These are phyloP conservation scores for Monosporascus sp. DNA, from an alignment of 2,329 filamentous ascomycete genomes.

Conservation along the genomic window DNA sequence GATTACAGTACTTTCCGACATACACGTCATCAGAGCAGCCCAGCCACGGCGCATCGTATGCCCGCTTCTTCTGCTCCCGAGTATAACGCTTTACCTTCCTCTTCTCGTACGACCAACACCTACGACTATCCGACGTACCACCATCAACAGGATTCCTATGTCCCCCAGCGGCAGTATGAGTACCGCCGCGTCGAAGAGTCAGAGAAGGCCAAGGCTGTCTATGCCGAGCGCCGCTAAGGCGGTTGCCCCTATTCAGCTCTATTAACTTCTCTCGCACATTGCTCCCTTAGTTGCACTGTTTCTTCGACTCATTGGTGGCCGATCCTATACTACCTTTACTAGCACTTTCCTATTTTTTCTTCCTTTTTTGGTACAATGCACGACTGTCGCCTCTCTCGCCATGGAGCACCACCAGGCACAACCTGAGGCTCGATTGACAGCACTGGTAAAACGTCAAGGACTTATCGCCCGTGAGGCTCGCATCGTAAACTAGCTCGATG, in stretches of 20 bases:
- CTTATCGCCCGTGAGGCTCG: too few species aligned
- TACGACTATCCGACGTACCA: slow-evolving; percentile 4
- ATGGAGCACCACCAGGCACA: too few species aligned
- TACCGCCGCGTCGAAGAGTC: slow-evolving; percentile 11
- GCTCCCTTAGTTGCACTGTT: too few species aligned
- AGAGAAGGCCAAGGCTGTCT: slow-evolving; percentile 13
- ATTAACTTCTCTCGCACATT: too few species aligned
- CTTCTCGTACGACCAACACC: not conserved
- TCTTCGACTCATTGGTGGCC: too few species aligned
- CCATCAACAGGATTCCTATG: slow-evolving; percentile 11
- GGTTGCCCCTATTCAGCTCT: not conserved
- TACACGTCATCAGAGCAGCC: slow-evolving; percentile 27
- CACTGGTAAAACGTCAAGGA: too few species aligned
- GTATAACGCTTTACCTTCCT: slow-evolving; percentile 3
- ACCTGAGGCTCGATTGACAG: too few species aligned
- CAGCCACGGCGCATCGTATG: slow-evolving; percentile 10
- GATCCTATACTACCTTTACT: too few species aligned
- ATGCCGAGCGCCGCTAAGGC: slow-evolving; percentile 15
- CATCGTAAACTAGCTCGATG: too few species aligned
- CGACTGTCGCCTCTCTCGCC: too few species aligned
- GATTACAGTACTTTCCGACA: slow-evolving; percentile 12
- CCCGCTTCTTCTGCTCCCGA: slow-evolving; percentile 2
- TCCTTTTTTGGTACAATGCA: too few species aligned
- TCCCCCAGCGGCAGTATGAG: slow-evolving; percentile 3
- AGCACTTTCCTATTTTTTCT: too few species aligned